phyloP scores from a whole-genome alignment of 139 green algal species.

The Prasinococcaceae sp. region DNA sequence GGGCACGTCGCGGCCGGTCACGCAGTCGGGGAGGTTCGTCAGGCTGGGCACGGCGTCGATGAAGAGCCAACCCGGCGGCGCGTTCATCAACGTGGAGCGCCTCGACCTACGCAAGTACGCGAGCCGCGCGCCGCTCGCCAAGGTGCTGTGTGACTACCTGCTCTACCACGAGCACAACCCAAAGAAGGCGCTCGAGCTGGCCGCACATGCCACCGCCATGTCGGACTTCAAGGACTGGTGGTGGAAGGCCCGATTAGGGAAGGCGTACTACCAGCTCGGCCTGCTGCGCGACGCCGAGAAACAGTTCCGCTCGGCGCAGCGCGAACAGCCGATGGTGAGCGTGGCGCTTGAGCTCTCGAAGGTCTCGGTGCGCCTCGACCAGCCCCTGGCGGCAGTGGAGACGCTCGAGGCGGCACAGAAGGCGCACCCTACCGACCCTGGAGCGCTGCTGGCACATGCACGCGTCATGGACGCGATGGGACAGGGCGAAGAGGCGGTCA shows the following conservation, averaged over 20 bases:
- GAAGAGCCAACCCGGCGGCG: constrained; percentile 34
- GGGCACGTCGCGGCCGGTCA: constrained; percentile 47
- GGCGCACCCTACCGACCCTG: constrained; percentile 31
- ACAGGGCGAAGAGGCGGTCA: constrained; percentile 33
- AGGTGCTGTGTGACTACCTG: constrained; percentile 62
- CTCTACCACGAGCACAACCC: constrained; percentile 68
- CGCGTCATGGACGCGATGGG: constrained; percentile 54
- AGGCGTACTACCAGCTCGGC: constrained; percentile 66
- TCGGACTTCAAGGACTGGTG: constrained; percentile 54
- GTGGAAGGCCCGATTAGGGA: constrained; percentile 65
- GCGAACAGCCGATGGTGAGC: constrained; percentile 31
- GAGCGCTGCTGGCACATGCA: constrained; percentile 46
- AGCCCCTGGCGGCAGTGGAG: constrained; percentile 41
- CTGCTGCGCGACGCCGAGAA: constrained; percentile 55
- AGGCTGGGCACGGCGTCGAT: constrained; percentile 57
- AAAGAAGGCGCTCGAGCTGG: constrained; percentile 48
- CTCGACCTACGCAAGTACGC: constrained; percentile 65
- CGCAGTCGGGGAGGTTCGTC: constrained; percentile 52
- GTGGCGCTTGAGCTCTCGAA: constrained; percentile 51
- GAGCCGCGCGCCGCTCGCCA: constrained; percentile 33
- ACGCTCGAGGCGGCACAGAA: constrained; percentile 11
- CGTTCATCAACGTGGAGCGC: constrained; percentile 56
- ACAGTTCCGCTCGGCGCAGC: constrained; percentile 45
- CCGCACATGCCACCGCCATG: constrained; percentile 27
- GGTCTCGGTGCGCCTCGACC: constrained; percentile 51